These are phyloP conservation scores for Leccinum ochraceum DNA, from an alignment of 768 basidiomycete genomes.

Conservation along the genomic window DNA sequence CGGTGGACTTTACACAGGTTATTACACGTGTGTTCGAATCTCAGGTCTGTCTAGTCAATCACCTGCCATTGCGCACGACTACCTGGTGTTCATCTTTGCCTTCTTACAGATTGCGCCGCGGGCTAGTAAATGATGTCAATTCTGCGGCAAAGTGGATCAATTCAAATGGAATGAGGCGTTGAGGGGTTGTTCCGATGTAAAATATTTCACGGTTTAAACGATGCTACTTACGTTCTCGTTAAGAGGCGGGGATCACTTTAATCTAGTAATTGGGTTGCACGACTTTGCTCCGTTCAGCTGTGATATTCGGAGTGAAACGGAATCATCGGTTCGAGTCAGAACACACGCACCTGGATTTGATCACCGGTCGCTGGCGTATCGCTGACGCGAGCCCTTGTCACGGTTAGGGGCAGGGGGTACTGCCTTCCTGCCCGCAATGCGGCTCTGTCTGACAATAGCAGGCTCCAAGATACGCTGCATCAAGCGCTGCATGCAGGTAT, in stretches of 20 bases:
- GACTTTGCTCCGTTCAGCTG: not conserved
- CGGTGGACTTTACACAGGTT: slow-evolving; percentile 16
- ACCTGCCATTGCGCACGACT: not conserved
- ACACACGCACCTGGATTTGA: slow-evolving; percentile 18
- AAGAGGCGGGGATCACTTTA: not conserved
- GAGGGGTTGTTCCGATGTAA: not conserved
- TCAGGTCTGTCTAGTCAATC: slow-evolving; percentile 2
- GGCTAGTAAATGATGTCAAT: not conserved
- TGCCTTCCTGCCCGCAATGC: not conserved
- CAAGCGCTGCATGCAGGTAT: slow-evolving; percentile 15
- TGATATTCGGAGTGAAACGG: not conserved
- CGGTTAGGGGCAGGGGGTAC: slow-evolving; percentile 17
- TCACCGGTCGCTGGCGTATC: slow-evolving; percentile 10
- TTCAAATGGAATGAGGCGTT: not conserved
- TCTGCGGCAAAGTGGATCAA: not conserved
- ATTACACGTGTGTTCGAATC: slow-evolving; percentile 12
- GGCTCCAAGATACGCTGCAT: slow-evolving; percentile 4
- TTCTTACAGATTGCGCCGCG: not conserved
- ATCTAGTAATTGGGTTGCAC: slow-evolving; percentile 6
- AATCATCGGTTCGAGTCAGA: not conserved
- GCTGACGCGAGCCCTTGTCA: slow-evolving; percentile 7
- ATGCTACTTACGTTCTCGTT: not conserved
- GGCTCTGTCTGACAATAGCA: slow-evolving; percentile 3
- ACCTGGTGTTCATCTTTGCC: not conserved
- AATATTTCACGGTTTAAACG: not conserved